A percentile compares a stretch with the other conserved stretches of the same genome.
Evolutionary conservation across 2,329 filamentous ascomycete species (phyloP).

Genomic region (Lachnellula suecica): DNA sequence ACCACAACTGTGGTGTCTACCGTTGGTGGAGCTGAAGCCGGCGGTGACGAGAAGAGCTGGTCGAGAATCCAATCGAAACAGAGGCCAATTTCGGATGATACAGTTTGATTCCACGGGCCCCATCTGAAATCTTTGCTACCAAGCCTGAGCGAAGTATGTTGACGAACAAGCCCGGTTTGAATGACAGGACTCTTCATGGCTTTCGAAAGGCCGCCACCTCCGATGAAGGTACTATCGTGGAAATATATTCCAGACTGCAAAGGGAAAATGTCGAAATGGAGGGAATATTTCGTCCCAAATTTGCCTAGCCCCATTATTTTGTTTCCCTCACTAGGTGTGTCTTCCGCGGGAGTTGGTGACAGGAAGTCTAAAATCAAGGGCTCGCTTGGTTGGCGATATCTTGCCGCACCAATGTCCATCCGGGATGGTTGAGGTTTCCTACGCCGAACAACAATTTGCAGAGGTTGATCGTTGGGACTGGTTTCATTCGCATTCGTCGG

Average conservation of each 20-base stretch:
- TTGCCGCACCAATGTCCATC: slow-evolving; percentile 31
- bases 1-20: slow-evolving; percentile 13
- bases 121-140: slow-evolving; percentile 51
- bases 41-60: slow-evolving; percentile 27
- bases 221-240: slow-evolving; percentile 58
- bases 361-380: slow-evolving; percentile 26
- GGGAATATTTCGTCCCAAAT: slow-evolving; percentile 60
- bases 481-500: not conserved
- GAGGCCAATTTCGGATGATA: slow-evolving; percentile 61
- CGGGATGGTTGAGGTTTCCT: slow-evolving; percentile 28
- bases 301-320: slow-evolving; percentile 56
- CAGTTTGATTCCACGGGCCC: slow-evolving; percentile 55
- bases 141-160: slow-evolving; percentile 43
- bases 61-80: slow-evolving; percentile 59
- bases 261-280: slow-evolving; percentile 63
- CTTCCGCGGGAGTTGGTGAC: slow-evolving; percentile 21
- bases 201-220: slow-evolving; percentile 48
- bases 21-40: not conserved
- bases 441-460: slow-evolving; percentile 5
- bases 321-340: slow-evolving; percentile 18
- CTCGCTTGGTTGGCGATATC: slow-evolving; percentile 34
- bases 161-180: slow-evolving; percentile 26
- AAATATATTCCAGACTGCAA: slow-evolving; percentile 57
- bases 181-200: slow-evolving; percentile 29
- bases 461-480: not conserved